Evolutionary conservation across 2,329 filamentous ascomycete species (phyloP).

Genomic region (Teratosphaeria nubilosa): DNA sequence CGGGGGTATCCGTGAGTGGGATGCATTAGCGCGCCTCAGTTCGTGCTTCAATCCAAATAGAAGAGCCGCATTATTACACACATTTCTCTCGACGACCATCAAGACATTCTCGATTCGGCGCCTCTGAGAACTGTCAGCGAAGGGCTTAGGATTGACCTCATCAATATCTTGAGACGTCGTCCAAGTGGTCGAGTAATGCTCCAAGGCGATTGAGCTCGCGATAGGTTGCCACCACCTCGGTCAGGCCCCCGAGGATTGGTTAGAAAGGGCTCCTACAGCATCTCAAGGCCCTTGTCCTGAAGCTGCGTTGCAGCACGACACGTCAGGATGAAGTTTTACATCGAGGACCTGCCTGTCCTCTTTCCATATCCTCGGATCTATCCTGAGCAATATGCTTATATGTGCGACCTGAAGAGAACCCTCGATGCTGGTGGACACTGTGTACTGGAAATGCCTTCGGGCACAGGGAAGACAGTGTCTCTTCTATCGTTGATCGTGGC

Average conservation of each 20-base stretch:
- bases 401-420: constrained; percentile 67
- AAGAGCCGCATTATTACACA: not conserved
- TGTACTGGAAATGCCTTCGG: constrained; percentile 97
- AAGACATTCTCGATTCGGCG: too few relatives aligned
- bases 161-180: not conserved
- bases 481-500: constrained; percentile 90
- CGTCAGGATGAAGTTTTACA: constrained; percentile 61
- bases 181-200: not conserved
- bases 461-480: constrained; percentile 94
- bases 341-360: constrained; percentile 62
- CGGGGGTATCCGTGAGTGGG: not conserved
- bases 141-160: not conserved
- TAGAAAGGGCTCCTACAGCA: not conserved
- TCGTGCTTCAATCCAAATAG: not conserved
- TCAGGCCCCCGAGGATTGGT: not conserved
- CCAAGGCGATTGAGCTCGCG: not conserved
- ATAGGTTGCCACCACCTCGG: not conserved
- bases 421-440: constrained; percentile 92
- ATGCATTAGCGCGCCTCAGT: not conserved
- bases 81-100: too few relatives aligned
- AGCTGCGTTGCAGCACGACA: not conserved
- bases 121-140: too few relatives aligned
- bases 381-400: constrained; percentile 33
- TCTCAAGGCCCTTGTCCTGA: not conserved
- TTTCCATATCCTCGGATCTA: constrained; percentile 69